A percentile compares a stretch with the other conserved stretches of the same genome.
Evolutionary conservation across 2,329 filamentous ascomycete genomes (phyloP).

Genomic region (Trichoderma arundinaceum): DNA sequence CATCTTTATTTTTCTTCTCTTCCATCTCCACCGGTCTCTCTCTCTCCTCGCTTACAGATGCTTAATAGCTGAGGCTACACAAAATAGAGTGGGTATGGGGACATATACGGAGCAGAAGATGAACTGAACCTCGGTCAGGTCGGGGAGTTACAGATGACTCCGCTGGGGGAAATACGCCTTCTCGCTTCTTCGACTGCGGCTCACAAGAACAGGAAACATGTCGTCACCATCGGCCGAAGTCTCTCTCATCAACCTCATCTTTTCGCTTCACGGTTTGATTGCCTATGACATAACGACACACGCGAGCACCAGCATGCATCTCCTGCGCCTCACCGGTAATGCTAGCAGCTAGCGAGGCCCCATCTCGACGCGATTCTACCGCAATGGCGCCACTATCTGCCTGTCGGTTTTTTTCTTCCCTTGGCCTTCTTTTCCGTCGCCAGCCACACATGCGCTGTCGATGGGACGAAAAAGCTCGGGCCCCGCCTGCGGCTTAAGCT

Average conservation of each 20-base stretch:
- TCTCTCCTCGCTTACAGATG: no score
- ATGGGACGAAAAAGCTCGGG: conserved; percentile 7
- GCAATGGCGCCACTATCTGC: conserved; percentile 9
- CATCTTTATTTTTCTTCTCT: background rate
- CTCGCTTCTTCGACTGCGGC: no score
- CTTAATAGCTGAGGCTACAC: background rate
- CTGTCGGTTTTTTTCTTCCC: background rate
- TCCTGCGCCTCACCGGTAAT: conserved; percentile 22
- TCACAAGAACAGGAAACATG: background rate
- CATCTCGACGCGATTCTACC: conserved; percentile 4
- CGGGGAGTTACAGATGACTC: no score
- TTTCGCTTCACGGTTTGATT: background rate
- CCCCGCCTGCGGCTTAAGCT: background rate
- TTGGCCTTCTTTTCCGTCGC: background rate
- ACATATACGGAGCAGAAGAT: no score
- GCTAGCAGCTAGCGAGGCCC: background rate
- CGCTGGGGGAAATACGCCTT: no score
- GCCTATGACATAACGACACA: background rate
- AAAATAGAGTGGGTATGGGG: no score
- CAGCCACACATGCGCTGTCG: conserved; percentile 8
- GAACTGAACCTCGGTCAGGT: no score
- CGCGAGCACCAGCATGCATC: background rate
- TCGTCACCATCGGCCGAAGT: background rate
- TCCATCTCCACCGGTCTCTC: no score
- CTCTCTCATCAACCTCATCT: background rate